phyloP scores from a whole-genome alignment of 139 green algal genomes.

The Micromonas pusilla region DNA sequence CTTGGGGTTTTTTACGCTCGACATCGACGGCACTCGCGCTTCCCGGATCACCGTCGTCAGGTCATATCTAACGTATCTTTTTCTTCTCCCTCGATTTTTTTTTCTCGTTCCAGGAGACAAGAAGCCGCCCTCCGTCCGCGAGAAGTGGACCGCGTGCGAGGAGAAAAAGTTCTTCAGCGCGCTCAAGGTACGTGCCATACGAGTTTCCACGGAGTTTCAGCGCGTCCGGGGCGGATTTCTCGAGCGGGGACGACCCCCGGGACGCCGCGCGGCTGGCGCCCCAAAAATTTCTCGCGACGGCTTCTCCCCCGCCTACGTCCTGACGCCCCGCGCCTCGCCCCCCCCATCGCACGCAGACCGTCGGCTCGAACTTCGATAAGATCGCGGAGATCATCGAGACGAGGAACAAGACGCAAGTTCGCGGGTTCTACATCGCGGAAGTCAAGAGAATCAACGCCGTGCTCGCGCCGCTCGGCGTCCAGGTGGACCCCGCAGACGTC shows the following conservation, averaged over 20 bases:
- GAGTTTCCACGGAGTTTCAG: no score
- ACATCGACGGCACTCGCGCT: background rate
- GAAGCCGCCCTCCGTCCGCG: background rate
- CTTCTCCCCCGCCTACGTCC: no score
- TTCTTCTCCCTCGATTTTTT: background rate
- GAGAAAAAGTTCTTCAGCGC: background rate
- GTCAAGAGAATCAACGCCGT: background rate
- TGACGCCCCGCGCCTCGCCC: no score
- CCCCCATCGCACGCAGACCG: background rate
- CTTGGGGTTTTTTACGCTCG: background rate
- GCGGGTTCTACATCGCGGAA: background rate
- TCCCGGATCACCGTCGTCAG: background rate
- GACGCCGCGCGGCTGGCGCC: no score
- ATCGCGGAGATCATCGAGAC: background rate
- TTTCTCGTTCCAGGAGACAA: background rate
- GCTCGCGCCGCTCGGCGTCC: background rate
- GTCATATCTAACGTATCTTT: background rate
- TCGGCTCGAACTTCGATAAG: background rate
- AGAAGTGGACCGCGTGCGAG: background rate
- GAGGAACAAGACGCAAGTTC: background rate
- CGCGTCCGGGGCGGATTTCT: no score
- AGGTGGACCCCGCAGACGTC: background rate
- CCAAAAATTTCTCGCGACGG: no score
- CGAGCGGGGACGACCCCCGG: no score
- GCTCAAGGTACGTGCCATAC: no score